Base-by-base conservation (phyloP, 2,329 filamentous ascomycete genomes). In the Trematosphaeria pertusa region DNA sequence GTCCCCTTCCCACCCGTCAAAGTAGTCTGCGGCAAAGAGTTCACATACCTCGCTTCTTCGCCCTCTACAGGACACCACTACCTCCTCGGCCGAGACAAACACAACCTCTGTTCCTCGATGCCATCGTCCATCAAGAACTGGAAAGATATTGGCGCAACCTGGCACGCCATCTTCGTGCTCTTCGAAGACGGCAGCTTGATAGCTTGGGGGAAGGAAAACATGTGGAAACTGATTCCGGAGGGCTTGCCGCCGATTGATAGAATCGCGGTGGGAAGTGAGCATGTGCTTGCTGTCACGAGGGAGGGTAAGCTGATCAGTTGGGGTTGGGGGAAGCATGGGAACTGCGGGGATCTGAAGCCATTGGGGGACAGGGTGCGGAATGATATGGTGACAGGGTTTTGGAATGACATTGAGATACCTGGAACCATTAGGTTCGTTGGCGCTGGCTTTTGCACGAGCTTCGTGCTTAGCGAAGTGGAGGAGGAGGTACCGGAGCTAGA, bases 251-350 rank as follows among this genome's bases (percentile, higher is more conserved):
- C 67, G 1, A 63, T 91, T 3, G 72, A 75, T 8, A 76, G 78
- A 18, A 81, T 97, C n/a, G 88, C 89, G 3, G 83, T 88, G 35
- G 94, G 94, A 0, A 97, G 93, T 65, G 94, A 97, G 71, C 94
- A 99, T 71, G 85, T 83, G n/a, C 72, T 97, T 52, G 89, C 85
- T 7, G 72, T 93, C 19, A 85, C 88, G 0, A 74, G 73, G 8
- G 77, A 81, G 15, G 84, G 84, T 1, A 81, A 86, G 39, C 84
- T 96, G 1, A 73, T 95, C 37, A 83, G 89, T 1, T 97, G 93
- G 91, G 94, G 94, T 15, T 99, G 94, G 94, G 92, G 91, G 2
- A 93, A 97, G 73, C 94, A 99, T 73, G 94, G 94, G 1, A 99
- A 99, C 69, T 99, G 94, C 69, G 94, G 94, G 3, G 47, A 64